Base-by-base conservation (phyloP, 2,329 filamentous ascomycete species). In the Thermothelomyces thermophilus region DNA sequence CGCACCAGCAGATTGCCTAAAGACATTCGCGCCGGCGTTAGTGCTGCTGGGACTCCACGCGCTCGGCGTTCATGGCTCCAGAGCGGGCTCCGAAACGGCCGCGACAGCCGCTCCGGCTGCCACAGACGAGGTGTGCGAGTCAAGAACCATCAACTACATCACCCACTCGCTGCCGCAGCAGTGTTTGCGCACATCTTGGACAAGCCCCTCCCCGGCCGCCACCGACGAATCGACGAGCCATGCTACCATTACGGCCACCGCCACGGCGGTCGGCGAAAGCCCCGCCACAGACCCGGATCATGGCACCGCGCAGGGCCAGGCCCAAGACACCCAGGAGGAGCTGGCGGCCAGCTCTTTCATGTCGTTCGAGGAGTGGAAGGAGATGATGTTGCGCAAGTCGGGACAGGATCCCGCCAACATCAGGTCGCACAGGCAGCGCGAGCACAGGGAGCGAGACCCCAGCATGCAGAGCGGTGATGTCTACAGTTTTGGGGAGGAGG, bases 301-400 rank as follows among this genome's bases (percentile, higher is more conserved):
- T 49, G 54, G 11, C 60, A 11, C 13, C 13, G 33, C 33, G 13
- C 33, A 35, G 30, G 52, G 42, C 34, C 53, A 34, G 47, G 54
- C 9, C 60, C 52, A 51, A 13, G 56, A 56, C 9, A 55, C 86
- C 41, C 72, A 86, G 10, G 84, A 88, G 61, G 86, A 87, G 58
- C 79, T 84, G 40, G 69, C 69, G 41, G 69, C 70, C 2, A 66
- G 67, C 41, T 84, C 90, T 6, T 97, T 97, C 66, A 82, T 97
- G 60, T 96, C 93, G 0, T 98, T 98, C 60, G 93, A 97, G 65
- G 91, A 97, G 62, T 98, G 93, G 93, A 97, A 95, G 70, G 88
- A 86, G 62, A 86, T 90, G 73, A 95, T 95, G 70, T 72, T 97
- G 16, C 87, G 84, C 45, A 87, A 89, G 63, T 84, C 82, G 3